Percentiles rank a stretch among this genome's conserved stretches.
Conservation (phyloP, 1,139 yeast species). For the Zygosaccharomyces pseudobailii region DNA sequence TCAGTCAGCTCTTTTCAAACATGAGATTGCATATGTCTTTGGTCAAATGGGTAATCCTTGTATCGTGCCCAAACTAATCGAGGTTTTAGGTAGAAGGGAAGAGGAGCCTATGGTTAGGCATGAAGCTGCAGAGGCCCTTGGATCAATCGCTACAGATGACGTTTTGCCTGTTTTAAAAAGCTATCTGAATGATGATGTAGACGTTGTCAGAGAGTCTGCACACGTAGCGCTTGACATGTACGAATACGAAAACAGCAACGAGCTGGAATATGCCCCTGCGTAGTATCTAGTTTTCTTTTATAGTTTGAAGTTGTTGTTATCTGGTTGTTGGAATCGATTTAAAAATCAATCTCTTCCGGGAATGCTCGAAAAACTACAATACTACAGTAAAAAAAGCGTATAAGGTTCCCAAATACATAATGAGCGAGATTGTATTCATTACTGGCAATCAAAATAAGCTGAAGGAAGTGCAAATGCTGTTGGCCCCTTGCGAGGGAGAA, state of each 20-base stretch:
- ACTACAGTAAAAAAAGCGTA: too few species aligned
- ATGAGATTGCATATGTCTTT: conserved; percentile 96
- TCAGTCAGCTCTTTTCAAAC: conserved; percentile 89
- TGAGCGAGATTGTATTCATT: conserved; percentile 43
- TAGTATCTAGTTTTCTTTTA: conserved; percentile 4
- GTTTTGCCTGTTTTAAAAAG: conserved; percentile 81
- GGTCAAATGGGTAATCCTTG: conserved; percentile 96
- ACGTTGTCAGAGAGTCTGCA: conserved; percentile 93
- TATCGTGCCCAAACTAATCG: conserved; percentile 80
- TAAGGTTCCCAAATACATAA: not conserved
- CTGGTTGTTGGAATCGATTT: conserved; percentile 1
- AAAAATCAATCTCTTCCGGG: not conserved
- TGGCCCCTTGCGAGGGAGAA: conserved; percentile 40
- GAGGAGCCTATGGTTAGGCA: conserved; percentile 99
- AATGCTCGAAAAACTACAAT: too few species aligned
- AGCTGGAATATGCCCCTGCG: conserved; percentile 67
- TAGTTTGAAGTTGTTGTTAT: conserved; percentile 1
- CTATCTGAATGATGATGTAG: conserved; percentile 74
- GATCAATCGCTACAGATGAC: conserved; percentile 95
- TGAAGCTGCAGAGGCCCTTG: conserved; percentile 98
- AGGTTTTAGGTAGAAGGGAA: conserved; percentile 65
- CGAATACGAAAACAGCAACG: conserved; percentile 85
- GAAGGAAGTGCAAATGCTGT: conserved; percentile 73
- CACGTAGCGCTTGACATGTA: conserved; percentile 97
- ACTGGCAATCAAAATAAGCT: conserved; percentile 89